phyloP scores from a whole-genome alignment of 805 yeast species.

The Metschnikowia henanensis region DNA sequence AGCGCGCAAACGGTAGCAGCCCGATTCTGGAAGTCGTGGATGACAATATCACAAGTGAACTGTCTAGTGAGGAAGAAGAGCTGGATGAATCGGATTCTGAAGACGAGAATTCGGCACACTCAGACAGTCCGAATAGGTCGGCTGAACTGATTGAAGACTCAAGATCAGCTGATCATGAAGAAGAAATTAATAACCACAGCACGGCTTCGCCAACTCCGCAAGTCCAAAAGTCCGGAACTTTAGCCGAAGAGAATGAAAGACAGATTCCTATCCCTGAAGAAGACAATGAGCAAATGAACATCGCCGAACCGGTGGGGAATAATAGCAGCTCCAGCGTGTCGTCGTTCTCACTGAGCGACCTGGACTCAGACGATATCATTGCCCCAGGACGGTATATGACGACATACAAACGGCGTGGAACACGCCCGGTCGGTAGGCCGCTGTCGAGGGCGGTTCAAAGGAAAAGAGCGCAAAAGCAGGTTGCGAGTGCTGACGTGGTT shows the following conservation, averaged over 20 bases:
- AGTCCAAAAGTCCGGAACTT: no score
- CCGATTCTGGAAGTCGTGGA: background rate
- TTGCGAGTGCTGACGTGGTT: background rate
- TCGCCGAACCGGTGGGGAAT: background rate
- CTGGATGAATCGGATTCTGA: background rate
- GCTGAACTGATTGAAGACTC: no score
- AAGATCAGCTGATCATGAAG: no score
- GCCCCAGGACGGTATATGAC: background rate
- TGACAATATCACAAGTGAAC: background rate
- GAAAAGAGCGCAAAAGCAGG: background rate
- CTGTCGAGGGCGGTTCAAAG: background rate
- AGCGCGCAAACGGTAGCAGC: background rate
- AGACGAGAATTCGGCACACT: background rate
- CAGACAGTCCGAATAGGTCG: no score
- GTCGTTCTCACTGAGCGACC: background rate
- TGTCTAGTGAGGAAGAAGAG: background rate
- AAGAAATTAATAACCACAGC: no score
- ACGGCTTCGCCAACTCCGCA: no score
- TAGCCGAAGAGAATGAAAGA: no score
- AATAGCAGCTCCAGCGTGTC: background rate
- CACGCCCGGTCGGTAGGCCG: background rate
- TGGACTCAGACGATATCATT: background rate
- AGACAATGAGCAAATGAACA: background rate
- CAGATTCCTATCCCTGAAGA: background rate
- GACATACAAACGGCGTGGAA: background rate